These are phyloP conservation scores for Pestalotiopsis sp. DNA, from an alignment of 2,329 filamentous ascomycete species.

Conservation along the genomic window DNA sequence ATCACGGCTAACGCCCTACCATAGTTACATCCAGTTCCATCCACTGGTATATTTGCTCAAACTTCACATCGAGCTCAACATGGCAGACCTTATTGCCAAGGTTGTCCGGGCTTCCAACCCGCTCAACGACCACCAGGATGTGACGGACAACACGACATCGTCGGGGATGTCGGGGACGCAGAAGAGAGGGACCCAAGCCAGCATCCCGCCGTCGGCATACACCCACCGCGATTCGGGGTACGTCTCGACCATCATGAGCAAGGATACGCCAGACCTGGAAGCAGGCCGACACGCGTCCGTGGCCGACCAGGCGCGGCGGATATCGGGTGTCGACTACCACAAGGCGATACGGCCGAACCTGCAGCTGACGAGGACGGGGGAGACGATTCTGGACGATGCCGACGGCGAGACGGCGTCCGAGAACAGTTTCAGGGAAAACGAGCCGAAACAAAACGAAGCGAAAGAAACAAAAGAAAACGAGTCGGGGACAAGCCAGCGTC, in stretches of 20 bases:
- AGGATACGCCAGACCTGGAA: background rate
- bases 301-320: background rate
- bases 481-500: background rate
- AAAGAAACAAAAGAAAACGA: background rate
- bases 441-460: background rate
- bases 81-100: slow-evolving; percentile 53
- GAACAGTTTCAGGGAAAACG: background rate
- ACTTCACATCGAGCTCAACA: slow-evolving; percentile 57
- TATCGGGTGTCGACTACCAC: background rate
- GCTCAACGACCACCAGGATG: background rate
- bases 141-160: background rate
- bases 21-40: slow-evolving; percentile 51
- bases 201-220: background rate
- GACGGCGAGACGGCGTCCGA: background rate
- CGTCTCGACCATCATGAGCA: background rate
- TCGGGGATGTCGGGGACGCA: background rate
- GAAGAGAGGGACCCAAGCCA: background rate
- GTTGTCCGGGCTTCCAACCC: slow-evolving; percentile 23
- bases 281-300: too few relatives aligned
- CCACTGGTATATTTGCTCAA: slow-evolving; percentile 57
- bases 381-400: background rate
- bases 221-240: background rate
- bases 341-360: background rate
- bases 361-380: background rate
- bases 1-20: background rate